These are phyloP conservation scores for Fusarium sp. DNA, from an alignment of 2,329 filamentous ascomycete genomes.

Conservation along the genomic window DNA sequence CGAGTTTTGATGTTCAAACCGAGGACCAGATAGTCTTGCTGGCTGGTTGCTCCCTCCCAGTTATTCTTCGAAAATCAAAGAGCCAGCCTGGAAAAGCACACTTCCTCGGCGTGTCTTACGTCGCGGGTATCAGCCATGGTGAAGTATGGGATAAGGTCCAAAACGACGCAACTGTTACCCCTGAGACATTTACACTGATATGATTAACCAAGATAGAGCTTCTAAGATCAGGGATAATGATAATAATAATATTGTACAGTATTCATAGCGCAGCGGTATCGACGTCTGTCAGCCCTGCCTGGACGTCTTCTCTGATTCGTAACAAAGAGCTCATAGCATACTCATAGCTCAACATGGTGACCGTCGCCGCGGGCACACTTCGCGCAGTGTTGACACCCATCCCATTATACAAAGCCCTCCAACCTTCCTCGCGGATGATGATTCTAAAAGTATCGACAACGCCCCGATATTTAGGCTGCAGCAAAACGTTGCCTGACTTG, in stretches of 20 bases:
- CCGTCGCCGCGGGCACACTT: constrained; percentile 91
- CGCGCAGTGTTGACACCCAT: constrained; percentile 98
- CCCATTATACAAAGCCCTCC: constrained; percentile 94
- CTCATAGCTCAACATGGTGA: constrained; percentile 97
- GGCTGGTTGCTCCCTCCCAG: constrained; percentile 15
- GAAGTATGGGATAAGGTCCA: constrained; percentile 10
- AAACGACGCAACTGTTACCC: not conserved
- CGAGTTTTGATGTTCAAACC: constrained; percentile 14
- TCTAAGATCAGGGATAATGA: not conserved
- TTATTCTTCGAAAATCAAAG: constrained; percentile 2
- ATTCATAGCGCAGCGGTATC: not conserved
- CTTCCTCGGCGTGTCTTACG: constrained; percentile 21
- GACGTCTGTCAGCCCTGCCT: not conserved
- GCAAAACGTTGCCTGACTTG: constrained; percentile 18
- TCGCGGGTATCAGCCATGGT: constrained; percentile 26
- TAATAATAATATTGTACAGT: not conserved
- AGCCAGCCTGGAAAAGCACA: constrained; percentile 6
- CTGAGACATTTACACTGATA: constrained; percentile 12
- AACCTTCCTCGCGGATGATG: constrained; percentile 90
- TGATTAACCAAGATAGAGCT: not conserved
- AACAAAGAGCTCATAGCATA: constrained; percentile 63
- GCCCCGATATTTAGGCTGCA: constrained; percentile 72
- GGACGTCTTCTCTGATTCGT: not conserved
- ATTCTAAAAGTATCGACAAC: constrained; percentile 81
- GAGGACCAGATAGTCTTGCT: constrained; percentile 19